These are phyloP conservation scores for Eremomyces bilateralis DNA, from an alignment of 495 filamentous ascomycete species.

Conservation along the genomic window DNA sequence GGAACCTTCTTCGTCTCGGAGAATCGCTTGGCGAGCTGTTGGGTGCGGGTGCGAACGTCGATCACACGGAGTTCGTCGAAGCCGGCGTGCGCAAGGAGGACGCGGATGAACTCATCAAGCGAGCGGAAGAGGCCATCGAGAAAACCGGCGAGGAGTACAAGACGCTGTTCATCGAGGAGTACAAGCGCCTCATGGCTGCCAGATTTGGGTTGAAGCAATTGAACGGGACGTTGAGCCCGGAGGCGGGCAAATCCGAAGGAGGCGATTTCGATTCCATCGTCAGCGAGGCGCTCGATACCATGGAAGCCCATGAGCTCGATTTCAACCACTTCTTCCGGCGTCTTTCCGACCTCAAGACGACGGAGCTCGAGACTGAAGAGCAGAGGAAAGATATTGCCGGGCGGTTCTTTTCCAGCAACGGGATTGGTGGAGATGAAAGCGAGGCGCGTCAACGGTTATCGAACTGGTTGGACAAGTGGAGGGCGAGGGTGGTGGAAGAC, in stretches of 20 bases:
- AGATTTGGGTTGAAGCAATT: slow-evolving; percentile 49
- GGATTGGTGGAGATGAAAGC: slow-evolving; percentile 35
- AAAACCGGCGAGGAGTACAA: slow-evolving; percentile 68
- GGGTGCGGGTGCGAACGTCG: slow-evolving; percentile 44
- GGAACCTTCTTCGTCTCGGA: slow-evolving; percentile 85
- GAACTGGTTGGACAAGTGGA: slow-evolving; percentile 59
- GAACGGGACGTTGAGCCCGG: slow-evolving; percentile 32
- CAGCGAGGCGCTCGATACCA: slow-evolving; percentile 56
- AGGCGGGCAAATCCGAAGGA: slow-evolving; percentile 2
- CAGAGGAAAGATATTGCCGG: slow-evolving; percentile 32
- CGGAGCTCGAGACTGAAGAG: slow-evolving; percentile 36
- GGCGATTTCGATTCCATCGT: slow-evolving; percentile 68
- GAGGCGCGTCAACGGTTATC: slow-evolving; percentile 40
- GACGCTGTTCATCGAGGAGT: slow-evolving; percentile 62
- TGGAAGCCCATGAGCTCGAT: slow-evolving; percentile 63
- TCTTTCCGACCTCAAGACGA: slow-evolving; percentile 34
- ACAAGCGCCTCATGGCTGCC: slow-evolving; percentile 57
- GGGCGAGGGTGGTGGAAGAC: slow-evolving; percentile 42
- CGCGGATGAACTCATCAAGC: slow-evolving; percentile 44
- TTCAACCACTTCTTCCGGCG: slow-evolving; percentile 83
- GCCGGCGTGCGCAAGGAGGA: slow-evolving; percentile 48
- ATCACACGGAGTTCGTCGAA: slow-evolving; percentile 43
- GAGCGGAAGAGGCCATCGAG: slow-evolving; percentile 64
- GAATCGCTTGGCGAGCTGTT: slow-evolving; percentile 81
- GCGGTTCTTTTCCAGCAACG: slow-evolving; percentile 51